These are phyloP conservation scores for Filosporella fistucella DNA, from an alignment of 495 filamentous ascomycete species.

Conservation along the genomic window DNA sequence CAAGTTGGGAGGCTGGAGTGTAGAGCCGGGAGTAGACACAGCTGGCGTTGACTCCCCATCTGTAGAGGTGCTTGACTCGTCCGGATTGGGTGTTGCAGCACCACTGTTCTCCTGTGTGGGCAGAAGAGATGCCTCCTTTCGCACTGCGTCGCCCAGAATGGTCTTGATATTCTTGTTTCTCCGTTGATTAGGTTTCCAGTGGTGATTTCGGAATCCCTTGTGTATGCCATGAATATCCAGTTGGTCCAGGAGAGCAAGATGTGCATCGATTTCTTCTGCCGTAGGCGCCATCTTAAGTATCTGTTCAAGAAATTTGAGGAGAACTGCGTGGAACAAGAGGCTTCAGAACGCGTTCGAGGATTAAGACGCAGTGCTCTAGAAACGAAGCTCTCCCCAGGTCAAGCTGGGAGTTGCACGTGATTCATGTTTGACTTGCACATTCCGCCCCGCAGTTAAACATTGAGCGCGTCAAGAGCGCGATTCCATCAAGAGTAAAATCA, in stretches of 20 bases:
- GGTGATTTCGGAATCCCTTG: conserved; percentile 80
- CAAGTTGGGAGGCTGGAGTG: conserved; percentile 55
- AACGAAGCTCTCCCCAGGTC: background rate
- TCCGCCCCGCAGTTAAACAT: too few relatives aligned
- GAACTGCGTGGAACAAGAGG: background rate
- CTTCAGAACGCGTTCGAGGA: too few relatives aligned
- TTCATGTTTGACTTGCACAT: too few relatives aligned
- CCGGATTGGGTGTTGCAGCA: conserved; percentile 61
- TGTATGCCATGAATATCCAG: conserved; percentile 81
- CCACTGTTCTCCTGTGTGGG: conserved; percentile 82
- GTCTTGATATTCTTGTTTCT: conserved; percentile 99
- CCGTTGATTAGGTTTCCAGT: conserved; percentile 87
- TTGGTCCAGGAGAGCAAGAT: conserved; percentile 65
- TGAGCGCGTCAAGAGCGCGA: conserved; percentile 19
- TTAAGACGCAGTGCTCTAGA: background rate
- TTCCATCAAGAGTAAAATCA: background rate
- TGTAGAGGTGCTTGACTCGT: conserved; percentile 46
- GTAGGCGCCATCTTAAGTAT: conserved; percentile 17
- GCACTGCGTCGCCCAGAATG: conserved; percentile 82
- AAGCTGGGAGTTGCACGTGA: too few relatives aligned
- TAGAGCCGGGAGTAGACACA: conserved; percentile 34
- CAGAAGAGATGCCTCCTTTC: conserved; percentile 76
- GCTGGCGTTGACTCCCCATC: conserved; percentile 59
- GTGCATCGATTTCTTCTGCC: conserved; percentile 25
- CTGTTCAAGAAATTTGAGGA: conserved; percentile 5